phyloP scores from a whole-genome alignment of 1,284 basidiomycete genomes.

The Bjerkandera adusta region DNA sequence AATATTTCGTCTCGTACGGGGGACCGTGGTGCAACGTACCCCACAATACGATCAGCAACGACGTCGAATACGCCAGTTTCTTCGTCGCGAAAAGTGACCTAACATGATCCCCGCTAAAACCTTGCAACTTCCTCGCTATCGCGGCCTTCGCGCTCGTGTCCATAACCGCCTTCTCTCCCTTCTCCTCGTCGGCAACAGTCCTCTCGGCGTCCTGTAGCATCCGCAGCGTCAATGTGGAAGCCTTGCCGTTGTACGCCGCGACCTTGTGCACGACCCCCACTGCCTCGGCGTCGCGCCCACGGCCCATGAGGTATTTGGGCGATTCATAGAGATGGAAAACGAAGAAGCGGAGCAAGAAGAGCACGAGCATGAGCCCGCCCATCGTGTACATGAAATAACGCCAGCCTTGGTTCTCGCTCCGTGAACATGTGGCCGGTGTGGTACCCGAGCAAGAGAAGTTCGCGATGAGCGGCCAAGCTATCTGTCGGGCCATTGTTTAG shows the following conservation, averaged over 20 bases:
- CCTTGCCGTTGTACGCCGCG: conserved; percentile 67
- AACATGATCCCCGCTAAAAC: conserved; percentile 46
- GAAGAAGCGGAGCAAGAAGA: conserved; percentile 70
- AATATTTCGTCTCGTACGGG: neutral
- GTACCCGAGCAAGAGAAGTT: conserved; percentile 42
- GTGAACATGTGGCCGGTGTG: conserved; percentile 5
- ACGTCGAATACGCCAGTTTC: conserved; percentile 62
- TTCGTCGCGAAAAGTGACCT: conserved; percentile 60
- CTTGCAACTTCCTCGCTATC: conserved; percentile 39
- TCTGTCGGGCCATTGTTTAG: conserved; percentile 28
- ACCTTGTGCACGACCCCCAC: conserved; percentile 68
- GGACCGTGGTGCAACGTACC: conserved; percentile 34
- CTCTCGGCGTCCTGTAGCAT: conserved; percentile 30
- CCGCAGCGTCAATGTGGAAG: conserved; percentile 45
- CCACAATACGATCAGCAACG: conserved; percentile 60
- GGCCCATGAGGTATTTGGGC: conserved; percentile 74
- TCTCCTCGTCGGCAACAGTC: conserved; percentile 10
- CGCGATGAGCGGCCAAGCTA: conserved; percentile 64
- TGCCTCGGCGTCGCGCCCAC: conserved; percentile 69
- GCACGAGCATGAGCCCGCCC: conserved; percentile 60
- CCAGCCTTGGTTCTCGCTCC: conserved; percentile 63
- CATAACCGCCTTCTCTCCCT: conserved; percentile 21
- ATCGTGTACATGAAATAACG: conserved; percentile 65
- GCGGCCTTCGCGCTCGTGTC: conserved; percentile 27
- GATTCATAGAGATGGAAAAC: conserved; percentile 72